Base-by-base conservation (phyloP, 176 grass and related monocot species). In the Oryza glaberrima region DNA sequence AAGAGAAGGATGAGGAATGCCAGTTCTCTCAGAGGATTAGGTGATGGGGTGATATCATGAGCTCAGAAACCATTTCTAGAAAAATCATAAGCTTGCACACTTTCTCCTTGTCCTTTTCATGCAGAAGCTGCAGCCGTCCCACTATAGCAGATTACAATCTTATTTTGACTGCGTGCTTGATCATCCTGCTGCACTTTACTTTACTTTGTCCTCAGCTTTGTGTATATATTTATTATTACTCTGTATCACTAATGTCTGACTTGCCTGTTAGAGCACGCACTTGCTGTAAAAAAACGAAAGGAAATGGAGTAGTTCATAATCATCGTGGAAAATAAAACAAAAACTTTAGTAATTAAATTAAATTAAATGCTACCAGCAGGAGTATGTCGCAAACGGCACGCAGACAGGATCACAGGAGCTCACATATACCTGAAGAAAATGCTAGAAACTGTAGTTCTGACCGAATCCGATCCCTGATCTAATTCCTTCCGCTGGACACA, bases 11-110 rank as follows among this genome's bases (percentile, higher is more conserved):
- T 44, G 68, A 81, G 20, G 66, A 69, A 69, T 20, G 25, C 20
- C 7, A 44, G 36, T 46, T 76, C 19, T 70, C 19, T 78, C 26
- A 64, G 89, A 73, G 92, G 87, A 79, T 94, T 94, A 82, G 94
- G 85, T 97, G 85, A 79, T 51, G 87, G 73, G 80, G 73, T 87
- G 88, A 87, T 88, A 88, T 88, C 94, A 92, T 77, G 86, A 82
- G 76, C 10, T 25, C 19, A 28, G 49, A 67, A 67, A 40, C 36
- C 26, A 19, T 10, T 87, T 80, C 1, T 41, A 81, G 77, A 80
- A 67, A 60, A 74, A 67, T 12, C 69, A 84, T 17, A 23, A 83
- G 49, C 64, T 74, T 87, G 65, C 14, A 2, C 17, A 17, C 82
- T 9, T 49, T 73, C 65, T 4, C 44, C 11, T 73, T 32, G 81